Base-by-base conservation (phyloP, 805 yeast genomes). In the Cyberlindnera bimundalis region DNA sequence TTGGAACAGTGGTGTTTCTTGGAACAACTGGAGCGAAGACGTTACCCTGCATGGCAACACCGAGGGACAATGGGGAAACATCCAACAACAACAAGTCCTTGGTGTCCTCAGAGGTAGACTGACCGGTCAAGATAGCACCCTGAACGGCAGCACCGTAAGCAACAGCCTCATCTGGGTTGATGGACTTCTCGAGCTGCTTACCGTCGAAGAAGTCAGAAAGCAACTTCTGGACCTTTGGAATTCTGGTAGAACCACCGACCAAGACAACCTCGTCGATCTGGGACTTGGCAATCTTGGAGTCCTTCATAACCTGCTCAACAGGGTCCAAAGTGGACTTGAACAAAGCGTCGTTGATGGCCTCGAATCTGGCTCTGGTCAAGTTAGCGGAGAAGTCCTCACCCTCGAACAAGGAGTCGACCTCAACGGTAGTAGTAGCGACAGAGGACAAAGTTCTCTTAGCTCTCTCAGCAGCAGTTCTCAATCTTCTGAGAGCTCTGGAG, bases 141-240 rank as follows among this genome's bases (percentile, higher is more conserved):
- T 90, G 97, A 62, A 90, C 97, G 64, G 98, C 97, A 64, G 98
- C 98, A 83, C 97, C 97, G 79, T 88, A 88, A 64, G 96, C 97
- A 70, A 89, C 97, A 66, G 97, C 97, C 79, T 89, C 97, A 77
- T 89, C 97, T 57, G 97, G 97, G 89, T 89, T 89, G 72, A 89
- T 90, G 56, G 95, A 84, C 77, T 87, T 90, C 75, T 87, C 93
- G 68, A 88, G 85, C 72, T 87, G 90, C 79, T 90, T 90, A 70
- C 97, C 97, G 64, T 88, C 93, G 61, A 89, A 89, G 86, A 79
- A 89, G 73, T 89, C 96, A 51, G 95, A 82, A 54, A 89, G 82
- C 69, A 89, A 76, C 72, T 86, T 87, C 75, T 90, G 96, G 66
- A 90, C 84, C 84, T 88, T 90, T 78, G 97, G 97, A 74, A 90